Base-by-base conservation (phyloP, 306 rosid species). In the Trifolium subterraneum region DNA sequence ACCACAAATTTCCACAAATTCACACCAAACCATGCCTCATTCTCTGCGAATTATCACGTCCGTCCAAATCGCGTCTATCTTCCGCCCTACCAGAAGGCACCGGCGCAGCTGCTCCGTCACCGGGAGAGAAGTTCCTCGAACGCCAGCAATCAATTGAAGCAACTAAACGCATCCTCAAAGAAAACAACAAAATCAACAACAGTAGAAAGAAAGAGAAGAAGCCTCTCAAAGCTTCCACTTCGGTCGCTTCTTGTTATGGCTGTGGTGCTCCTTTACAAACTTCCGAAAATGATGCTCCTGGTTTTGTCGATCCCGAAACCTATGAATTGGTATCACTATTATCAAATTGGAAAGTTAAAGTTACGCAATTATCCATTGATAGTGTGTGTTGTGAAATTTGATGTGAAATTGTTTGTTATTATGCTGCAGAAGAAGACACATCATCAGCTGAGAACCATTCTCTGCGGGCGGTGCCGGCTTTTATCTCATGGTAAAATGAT, bases 221-320 rank as follows among this genome's bases (percentile, higher is more conserved):
- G 73, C 77, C 82, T 7, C 44, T 89, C 15, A 91, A 84, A 82
- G 70, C 68, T 48, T 80, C 91, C 7, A 60, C n/a, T 9, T 19
- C 79, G 12, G 86, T 88, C 20, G 87, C 85, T 73, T 74, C 70
- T 62, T 93, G 98, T 70, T 89, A 93, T 63, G 97, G 98, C 15
- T 93, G 94, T 7, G 98, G 98, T 11, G 97, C 97, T 81, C 94
- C 94, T 39, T 81, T 93, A 65, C 98, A 93, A 72, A 93, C 89
- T 41, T 74, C 77, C 27, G 91, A 93, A 4, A 39, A 23, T 3
- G 96, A 89, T 27, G 84, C 92, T 15, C 98, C 96, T 80, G 97
- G 98, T 14, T 91, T 78, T 50, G 96, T 88, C 1, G 90, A 91
- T 71, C 68, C 58, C 0, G 88, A 89, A 64, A 88, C 93, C n/a